These are phyloP conservation scores for Xylariaceae sp. DNA, from an alignment of 2,329 filamentous ascomycete species.

Conservation along the genomic window DNA sequence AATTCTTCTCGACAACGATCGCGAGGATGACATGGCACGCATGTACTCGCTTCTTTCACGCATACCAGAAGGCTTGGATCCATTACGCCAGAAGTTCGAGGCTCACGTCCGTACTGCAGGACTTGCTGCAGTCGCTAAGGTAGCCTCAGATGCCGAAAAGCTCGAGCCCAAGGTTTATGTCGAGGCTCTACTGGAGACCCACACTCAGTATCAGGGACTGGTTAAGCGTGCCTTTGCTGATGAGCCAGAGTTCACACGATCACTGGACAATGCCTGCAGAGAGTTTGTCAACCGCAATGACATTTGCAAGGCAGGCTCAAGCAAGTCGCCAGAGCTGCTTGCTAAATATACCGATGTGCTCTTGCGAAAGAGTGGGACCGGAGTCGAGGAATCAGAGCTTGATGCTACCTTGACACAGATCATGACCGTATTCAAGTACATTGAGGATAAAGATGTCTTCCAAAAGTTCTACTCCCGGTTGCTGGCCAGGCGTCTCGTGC, in stretches of 20 bases:
- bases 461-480: conserved; percentile 99
- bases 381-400: conserved; percentile 88
- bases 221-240: conserved; percentile 92
- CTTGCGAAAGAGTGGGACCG: conserved; percentile 87
- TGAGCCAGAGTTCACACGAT: conserved; percentile 94
- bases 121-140: conserved; percentile 82
- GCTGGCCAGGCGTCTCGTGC: conserved; percentile 89
- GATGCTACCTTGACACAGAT: conserved; percentile 86
- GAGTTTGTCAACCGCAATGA: conserved; percentile 98
- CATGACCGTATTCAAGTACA: conserved; percentile 99
- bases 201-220: conserved; percentile 86
- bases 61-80: conserved; percentile 88
- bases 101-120: conserved; percentile 89
- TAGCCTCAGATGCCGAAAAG: conserved; percentile 80
- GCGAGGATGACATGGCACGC: conserved; percentile 88
- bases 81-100: conserved; percentile 82
- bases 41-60: conserved; percentile 92
- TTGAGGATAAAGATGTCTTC: conserved; percentile 99
- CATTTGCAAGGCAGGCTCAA: conserved; percentile 88
- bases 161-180: conserved; percentile 97
- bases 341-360: conserved; percentile 94
- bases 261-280: conserved; percentile 91
- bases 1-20: conserved; percentile 85
- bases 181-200: conserved; percentile 88
- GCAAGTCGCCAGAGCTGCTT: conserved; percentile 88